Evolutionary conservation across 768 basidiomycete species (phyloP), one percentile per base, ranked within the genome.

Genomic region (Trametes gibbosa): DNA sequence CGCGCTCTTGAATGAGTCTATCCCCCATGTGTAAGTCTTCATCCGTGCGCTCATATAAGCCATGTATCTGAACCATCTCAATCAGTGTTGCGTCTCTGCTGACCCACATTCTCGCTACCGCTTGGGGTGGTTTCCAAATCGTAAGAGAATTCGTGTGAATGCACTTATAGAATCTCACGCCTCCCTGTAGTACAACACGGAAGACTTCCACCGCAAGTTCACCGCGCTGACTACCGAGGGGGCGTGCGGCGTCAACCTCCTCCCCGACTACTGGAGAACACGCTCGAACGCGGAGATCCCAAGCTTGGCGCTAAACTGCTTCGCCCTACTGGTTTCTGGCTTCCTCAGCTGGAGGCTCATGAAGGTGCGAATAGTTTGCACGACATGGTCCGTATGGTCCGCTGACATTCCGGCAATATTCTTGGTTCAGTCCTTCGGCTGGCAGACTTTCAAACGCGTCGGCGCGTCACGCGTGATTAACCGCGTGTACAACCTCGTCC

Each of bases 401-500:
- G 35, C 51, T 43, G 23, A 53, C 48, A 25, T 21, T n/a, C n/a
- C n/a, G n/a, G n/a, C 12, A 19, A n/a, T 13, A 45, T n/a, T 3
- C 19, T 21, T 6, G 37, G 3, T 21, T 13, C 53, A 89, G 87
- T 67, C 79, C 16, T 92, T 89, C 69, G 88, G 90, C 43, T 93
- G 90, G 90, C 88, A 90, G 72, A 93, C 90, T 0, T 93, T 92
- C 80, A 90, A 90, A 71, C 87, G 89, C 56, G 84, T 92, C 51
- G 90, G 90, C 37, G 89, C 90, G 12, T 89, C 85, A 6, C 73
- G 83, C 64, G 78, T 77, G 12, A 90, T 92, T 73, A 89, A 87
- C 70, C 81, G 84, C 35, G 71, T 89, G 59, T 92, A 92, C 77
- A 88, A 84, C 70, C 74, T 85, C 47, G 85, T 90, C 56, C 78